Percentiles rank a stretch among this genome's conserved stretches.
Conservation (phyloP, 495 filamentous ascomycete genomes). For the Glarea lozoyensis region DNA sequence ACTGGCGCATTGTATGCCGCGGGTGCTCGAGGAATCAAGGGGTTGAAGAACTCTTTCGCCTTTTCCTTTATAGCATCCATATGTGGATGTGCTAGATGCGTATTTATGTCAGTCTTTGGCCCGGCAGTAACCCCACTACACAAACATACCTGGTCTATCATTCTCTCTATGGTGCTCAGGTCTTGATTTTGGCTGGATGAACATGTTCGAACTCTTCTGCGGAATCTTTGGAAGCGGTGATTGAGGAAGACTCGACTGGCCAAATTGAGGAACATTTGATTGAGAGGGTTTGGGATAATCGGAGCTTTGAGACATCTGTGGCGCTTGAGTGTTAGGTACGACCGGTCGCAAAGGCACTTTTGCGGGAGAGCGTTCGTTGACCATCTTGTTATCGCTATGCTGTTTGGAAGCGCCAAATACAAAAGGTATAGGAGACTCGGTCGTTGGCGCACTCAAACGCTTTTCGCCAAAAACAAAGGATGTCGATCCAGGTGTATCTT, state of each 20-base stretch:
- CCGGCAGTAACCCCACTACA: no score
- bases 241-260: conserved; percentile 16
- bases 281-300: conserved; percentile 3
- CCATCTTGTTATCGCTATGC: conserved; percentile 13
- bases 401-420: conserved; percentile 6
- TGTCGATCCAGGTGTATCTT: conserved; percentile 7
- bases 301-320: neutral
- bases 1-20: conserved; percentile 8
- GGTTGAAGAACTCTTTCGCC: conserved; percentile 8
- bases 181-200: conserved; percentile 17
- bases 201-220: conserved; percentile 12
- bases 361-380: conserved; percentile 22
- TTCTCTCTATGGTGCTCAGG: conserved; percentile 17
- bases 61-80: conserved; percentile 16
- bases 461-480: conserved; percentile 8
- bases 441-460: neutral
- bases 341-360: conserved; percentile 15
- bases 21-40: conserved; percentile 11
- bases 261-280: conserved; percentile 15
- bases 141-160: conserved; percentile 3
- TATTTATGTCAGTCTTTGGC: neutral
- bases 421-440: conserved; percentile 10
- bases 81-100: conserved; percentile 13
- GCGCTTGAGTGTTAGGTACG: conserved; percentile 9
- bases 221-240: conserved; percentile 15